These are phyloP conservation scores for Excoecaria agallocha DNA, from an alignment of 345 rosid genomes.

Conservation along the genomic window DNA sequence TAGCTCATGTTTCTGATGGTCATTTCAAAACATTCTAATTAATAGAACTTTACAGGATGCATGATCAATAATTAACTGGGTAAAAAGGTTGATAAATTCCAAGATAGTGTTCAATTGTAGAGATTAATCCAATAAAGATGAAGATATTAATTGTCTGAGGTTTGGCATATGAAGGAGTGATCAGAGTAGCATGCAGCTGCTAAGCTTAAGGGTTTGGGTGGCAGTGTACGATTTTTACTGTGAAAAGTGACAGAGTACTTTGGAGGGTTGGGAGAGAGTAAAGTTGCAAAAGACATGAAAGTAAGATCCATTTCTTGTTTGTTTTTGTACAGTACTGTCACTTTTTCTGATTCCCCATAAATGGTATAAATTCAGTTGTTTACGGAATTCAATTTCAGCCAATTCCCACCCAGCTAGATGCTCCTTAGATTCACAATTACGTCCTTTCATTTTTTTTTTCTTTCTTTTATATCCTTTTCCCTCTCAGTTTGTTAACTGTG, in stretches of 20 bases:
- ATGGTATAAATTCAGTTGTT: constrained; percentile 14
- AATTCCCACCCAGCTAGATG: neutral
- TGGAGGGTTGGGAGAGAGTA: neutral
- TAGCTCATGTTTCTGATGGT: neutral
- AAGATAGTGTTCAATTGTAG: too few relatives aligned
- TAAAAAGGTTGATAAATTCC: too few relatives aligned
- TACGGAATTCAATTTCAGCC: neutral
- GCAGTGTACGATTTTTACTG: constrained; percentile 9
- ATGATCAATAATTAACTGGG: too few relatives aligned
- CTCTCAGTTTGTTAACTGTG: too few relatives aligned
- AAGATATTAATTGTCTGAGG: neutral
- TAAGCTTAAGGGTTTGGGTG: constrained; percentile 6
- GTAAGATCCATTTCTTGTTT: constrained; percentile 17
- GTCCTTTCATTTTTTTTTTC: neutral
- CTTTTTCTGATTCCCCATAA: constrained; percentile 19
- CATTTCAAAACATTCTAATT: neutral
- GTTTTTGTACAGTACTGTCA: constrained; percentile 1
- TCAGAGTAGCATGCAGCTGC: neutral
- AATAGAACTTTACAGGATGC: too few relatives aligned
- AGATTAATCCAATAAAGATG: constrained; percentile 10
- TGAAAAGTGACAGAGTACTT: neutral
- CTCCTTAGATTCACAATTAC: neutral
- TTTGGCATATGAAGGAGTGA: constrained; percentile 2
- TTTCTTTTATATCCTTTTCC: neutral
- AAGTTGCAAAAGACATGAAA: constrained; percentile 14